Percentiles rank a stretch among this genome's conserved stretches.
These are phyloP conservation scores for Pythium scleroteichum DNA, from an alignment of 352 stramenopile species.

Conservation along the genomic window DNA sequence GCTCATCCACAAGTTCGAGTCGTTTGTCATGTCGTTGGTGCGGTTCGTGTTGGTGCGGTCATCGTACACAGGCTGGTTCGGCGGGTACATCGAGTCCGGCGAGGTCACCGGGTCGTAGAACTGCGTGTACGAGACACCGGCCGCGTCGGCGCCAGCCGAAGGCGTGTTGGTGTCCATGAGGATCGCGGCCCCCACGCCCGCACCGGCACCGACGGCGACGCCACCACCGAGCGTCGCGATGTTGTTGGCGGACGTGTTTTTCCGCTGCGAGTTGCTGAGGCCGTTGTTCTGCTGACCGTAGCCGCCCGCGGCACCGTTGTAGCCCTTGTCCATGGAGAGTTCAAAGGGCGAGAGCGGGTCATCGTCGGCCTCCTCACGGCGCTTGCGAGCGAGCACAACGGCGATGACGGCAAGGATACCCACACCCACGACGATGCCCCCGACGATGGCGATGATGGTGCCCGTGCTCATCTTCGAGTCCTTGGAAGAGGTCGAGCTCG, in stretches of 20 bases:
- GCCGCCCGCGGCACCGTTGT: constrained; percentile 30
- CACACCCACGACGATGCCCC: constrained; percentile 61
- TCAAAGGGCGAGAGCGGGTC: constrained; percentile 82
- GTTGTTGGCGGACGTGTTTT: constrained; percentile 16
- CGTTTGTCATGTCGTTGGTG: constrained; percentile 33
- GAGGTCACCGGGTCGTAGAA: constrained; percentile 82
- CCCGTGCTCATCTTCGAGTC: constrained; percentile 67
- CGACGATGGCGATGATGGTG: constrained; percentile 68
- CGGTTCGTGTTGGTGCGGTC: constrained; percentile 31
- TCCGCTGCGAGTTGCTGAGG: constrained; percentile 29
- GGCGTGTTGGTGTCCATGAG: constrained; percentile 43
- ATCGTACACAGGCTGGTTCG: constrained; percentile 19
- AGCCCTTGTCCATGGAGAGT: constrained; percentile 85
- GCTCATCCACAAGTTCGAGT: constrained; percentile 78
- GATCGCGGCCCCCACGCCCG: constrained; percentile 30
- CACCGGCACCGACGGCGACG: constrained; percentile 21
- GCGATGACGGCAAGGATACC: constrained; percentile 57
- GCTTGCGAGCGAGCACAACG: constrained; percentile 55
- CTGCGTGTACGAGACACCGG: constrained; percentile 66
- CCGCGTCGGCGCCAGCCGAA: constrained; percentile 36
- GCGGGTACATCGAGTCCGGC: constrained; percentile 33
- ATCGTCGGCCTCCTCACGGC: constrained; percentile 61
- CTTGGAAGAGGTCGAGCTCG: constrained; percentile 12
- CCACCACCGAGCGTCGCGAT: constrained; percentile 21
- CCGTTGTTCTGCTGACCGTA: constrained; percentile 19